phyloP scores from a whole-genome alignment of 495 filamentous ascomycete genomes.

The Penicillium desertorum region DNA sequence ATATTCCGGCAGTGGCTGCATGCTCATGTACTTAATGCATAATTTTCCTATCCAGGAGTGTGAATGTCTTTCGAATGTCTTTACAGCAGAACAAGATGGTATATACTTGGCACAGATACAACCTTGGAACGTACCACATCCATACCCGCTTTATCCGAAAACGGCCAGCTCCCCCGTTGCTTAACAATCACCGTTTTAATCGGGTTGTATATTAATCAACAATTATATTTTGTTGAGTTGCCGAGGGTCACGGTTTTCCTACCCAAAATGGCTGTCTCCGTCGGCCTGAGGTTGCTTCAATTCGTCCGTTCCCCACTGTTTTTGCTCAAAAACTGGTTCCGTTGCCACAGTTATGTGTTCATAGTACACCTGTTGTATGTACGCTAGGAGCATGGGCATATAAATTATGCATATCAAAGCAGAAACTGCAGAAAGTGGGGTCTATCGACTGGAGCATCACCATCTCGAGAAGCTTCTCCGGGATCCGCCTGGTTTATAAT shows the following conservation, averaged over 20 bases:
- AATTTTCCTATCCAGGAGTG: not conserved
- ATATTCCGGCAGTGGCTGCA: conserved; percentile 3
- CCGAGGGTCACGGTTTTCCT: conserved; percentile 26
- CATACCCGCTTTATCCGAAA: conserved; percentile 1
- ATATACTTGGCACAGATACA: not conserved
- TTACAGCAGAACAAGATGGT: not conserved
- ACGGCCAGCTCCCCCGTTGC: conserved; percentile 9
- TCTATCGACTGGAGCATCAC: conserved; percentile 14
- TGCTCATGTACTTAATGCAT: conserved; percentile 11
- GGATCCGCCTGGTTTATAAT: conserved; percentile 31
- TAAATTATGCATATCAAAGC: not conserved
- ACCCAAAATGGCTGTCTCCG: conserved; percentile 31
- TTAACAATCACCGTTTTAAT: conserved; percentile 5
- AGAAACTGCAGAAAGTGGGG: conserved; percentile 17
- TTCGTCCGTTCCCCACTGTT: conserved; percentile 27
- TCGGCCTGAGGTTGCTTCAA: conserved; percentile 21
- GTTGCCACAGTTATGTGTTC: conserved; percentile 11
- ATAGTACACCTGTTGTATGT: not conserved
- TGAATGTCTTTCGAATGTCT: not conserved
- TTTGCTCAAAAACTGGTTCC: conserved; percentile 1
- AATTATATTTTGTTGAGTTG: not conserved
- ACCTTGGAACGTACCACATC: not conserved
- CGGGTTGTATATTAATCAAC: not conserved
- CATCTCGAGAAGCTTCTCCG: conserved; percentile 39
- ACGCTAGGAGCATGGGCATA: not conserved